A percentile compares a stretch with the other conserved stretches of the same genome.
phyloP scores from a whole-genome alignment of 169 alveolate genomes.

The Perkinsus olseni region DNA sequence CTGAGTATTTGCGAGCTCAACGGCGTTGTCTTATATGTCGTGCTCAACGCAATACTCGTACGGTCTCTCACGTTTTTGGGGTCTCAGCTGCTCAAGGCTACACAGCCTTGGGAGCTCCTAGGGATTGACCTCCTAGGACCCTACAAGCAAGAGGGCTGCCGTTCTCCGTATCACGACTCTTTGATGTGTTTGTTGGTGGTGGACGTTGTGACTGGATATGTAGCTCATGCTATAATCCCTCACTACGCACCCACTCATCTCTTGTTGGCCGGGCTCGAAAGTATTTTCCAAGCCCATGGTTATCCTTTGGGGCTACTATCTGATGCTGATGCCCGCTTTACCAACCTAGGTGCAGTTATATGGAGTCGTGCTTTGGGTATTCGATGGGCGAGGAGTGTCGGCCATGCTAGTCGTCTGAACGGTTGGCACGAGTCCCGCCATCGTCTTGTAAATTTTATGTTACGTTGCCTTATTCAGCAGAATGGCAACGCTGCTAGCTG shows the following conservation, averaged over 20 bases:
- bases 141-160: neutral
- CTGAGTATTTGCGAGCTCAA: neutral
- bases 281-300: neutral
- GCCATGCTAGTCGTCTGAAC: neutral
- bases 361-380: neutral
- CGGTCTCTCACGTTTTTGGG: neutral
- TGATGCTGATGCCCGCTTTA: neutral
- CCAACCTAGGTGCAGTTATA: neutral
- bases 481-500: neutral
- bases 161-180: neutral
- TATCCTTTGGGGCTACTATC: neutral
- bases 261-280: neutral
- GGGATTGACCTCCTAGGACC: neutral
- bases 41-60: neutral
- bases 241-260: neutral
- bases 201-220: neutral
- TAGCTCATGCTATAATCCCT: neutral
- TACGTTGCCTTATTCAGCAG: neutral
- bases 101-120: neutral
- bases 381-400: neutral
- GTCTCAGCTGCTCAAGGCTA: neutral
- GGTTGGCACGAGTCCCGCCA: neutral
- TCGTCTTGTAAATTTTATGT: neutral
- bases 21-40: neutral
- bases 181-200: neutral